These are phyloP conservation scores for Tylopilus sp. DNA, from an alignment of 768 basidiomycete species.

Conservation along the genomic window DNA sequence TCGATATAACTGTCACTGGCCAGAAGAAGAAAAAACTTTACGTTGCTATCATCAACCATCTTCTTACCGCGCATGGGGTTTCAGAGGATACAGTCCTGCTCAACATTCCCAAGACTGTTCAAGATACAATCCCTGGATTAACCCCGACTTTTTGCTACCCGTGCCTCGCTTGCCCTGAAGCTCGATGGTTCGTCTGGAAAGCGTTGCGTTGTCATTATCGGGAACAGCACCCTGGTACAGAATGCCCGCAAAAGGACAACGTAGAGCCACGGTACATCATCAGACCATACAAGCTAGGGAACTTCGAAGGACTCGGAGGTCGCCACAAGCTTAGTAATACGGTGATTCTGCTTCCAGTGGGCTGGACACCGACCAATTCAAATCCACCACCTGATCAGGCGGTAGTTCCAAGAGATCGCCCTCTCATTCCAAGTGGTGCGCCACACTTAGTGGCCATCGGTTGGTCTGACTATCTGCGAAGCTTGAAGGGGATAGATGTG, in stretches of 20 bases:
- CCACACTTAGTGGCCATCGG: background rate
- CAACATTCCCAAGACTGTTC: background rate
- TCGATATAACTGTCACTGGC: background rate
- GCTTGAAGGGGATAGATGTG: background rate
- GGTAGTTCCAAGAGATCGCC: background rate
- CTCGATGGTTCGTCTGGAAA: background rate
- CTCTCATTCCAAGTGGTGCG: background rate
- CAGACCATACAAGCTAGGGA: background rate
- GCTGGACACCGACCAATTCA: background rate
- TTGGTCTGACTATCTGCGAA: background rate
- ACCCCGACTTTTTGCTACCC: background rate
- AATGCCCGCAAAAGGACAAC: background rate
- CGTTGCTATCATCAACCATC: background rate
- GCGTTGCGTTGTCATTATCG: background rate
- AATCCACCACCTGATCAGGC: background rate
- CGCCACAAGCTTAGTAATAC: background rate
- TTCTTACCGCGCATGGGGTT: background rate
- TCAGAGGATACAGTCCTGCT: background rate
- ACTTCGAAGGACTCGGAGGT: background rate
- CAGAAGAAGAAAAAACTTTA: background rate
- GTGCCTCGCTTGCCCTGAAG: background rate
- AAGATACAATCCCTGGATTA: background rate
- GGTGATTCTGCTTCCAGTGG: background rate
- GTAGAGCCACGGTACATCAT: background rate
- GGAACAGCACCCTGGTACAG: background rate